Conservation (phyloP, 768 basidiomycete genomes). For the Fomitopsis pulvina region DNA sequence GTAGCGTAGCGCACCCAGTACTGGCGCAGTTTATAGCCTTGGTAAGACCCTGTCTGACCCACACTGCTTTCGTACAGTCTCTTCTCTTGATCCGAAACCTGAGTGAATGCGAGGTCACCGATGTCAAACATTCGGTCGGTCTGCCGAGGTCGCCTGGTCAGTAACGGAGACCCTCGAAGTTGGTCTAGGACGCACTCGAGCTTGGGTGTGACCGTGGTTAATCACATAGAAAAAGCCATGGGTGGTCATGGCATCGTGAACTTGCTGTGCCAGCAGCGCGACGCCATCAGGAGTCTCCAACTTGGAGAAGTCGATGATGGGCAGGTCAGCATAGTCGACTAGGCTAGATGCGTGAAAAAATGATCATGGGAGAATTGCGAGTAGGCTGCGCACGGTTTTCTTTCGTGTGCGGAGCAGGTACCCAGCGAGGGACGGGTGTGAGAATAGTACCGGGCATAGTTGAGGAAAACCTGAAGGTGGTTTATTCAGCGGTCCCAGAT, state of each 20-base stretch:
- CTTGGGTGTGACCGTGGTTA: constrained; percentile 24
- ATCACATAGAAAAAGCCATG: constrained; percentile 26
- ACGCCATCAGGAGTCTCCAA: constrained; percentile 20
- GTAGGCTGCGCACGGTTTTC: constrained; percentile 25
- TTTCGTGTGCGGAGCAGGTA: constrained; percentile 28
- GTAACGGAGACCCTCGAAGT: background rate
- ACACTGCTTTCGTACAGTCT: constrained; percentile 21
- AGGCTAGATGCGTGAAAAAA: background rate
- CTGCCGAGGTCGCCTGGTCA: constrained; percentile 7
- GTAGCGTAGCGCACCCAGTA: constrained; percentile 38
- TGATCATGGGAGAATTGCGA: background rate
- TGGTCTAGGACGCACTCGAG: constrained; percentile 13
- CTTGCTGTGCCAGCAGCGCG: constrained; percentile 17
- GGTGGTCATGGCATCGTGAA: constrained; percentile 23
- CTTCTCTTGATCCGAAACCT: constrained; percentile 28
- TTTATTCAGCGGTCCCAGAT: too few relatives aligned
- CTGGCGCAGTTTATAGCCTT: constrained; percentile 48
- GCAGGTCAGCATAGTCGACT: constrained; percentile 29
- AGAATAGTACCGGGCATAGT: constrained; percentile 1
- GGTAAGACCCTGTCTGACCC: constrained; percentile 39
- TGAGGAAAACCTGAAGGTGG: too few relatives aligned
- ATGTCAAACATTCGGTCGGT: constrained; percentile 31
- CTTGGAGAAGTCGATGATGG: constrained; percentile 24
- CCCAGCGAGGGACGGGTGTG: constrained; percentile 32
- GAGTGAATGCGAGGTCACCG: constrained; percentile 27